Conservation (phyloP, 495 filamentous ascomycete species). For the Penicillium lagena region DNA sequence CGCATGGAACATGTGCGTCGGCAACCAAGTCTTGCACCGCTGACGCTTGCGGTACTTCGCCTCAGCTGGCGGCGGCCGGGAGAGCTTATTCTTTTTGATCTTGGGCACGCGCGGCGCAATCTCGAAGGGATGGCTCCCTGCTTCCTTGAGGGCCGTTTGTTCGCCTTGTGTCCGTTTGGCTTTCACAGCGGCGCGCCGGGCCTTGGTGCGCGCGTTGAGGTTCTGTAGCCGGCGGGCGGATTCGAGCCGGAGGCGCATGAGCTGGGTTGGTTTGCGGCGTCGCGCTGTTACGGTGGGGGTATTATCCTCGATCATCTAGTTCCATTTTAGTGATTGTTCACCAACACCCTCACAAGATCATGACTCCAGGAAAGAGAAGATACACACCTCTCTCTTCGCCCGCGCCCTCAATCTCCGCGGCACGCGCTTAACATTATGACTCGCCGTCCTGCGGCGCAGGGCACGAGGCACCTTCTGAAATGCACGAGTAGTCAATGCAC, state of each 20-base stretch:
- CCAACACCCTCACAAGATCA: too few species aligned
- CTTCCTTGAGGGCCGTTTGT: constrained; percentile 24
- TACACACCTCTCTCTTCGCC: constrained; percentile 62
- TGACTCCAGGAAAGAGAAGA: background rate
- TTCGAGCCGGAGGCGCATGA: constrained; percentile 72
- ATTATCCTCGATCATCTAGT: constrained; percentile 78
- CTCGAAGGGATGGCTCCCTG: constrained; percentile 26
- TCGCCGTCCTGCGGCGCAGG: constrained; percentile 80
- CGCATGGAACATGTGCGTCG: constrained; percentile 89
- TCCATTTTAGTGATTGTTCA: too few species aligned
- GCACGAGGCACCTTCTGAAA: constrained; percentile 86
- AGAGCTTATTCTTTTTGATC: constrained; percentile 63
- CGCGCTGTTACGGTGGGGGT: constrained; percentile 74
- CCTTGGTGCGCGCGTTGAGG: constrained; percentile 53
- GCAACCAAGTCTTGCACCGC: constrained; percentile 84
- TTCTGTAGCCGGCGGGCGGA: constrained; percentile 66
- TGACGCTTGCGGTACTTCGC: constrained; percentile 82
- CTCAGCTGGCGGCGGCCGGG: constrained; percentile 55
- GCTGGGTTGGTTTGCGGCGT: constrained; percentile 62
- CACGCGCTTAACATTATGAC: constrained; percentile 91
- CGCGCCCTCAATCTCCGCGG: constrained; percentile 67
- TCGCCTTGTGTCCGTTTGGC: constrained; percentile 25
- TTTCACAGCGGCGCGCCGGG: constrained; percentile 31
- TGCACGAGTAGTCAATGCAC: constrained; percentile 60
- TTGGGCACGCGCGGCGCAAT: constrained; percentile 54